These are phyloP conservation scores for Talaromyces funiculosus DNA, from an alignment of 2,329 filamentous ascomycete species.

Conservation along the genomic window DNA sequence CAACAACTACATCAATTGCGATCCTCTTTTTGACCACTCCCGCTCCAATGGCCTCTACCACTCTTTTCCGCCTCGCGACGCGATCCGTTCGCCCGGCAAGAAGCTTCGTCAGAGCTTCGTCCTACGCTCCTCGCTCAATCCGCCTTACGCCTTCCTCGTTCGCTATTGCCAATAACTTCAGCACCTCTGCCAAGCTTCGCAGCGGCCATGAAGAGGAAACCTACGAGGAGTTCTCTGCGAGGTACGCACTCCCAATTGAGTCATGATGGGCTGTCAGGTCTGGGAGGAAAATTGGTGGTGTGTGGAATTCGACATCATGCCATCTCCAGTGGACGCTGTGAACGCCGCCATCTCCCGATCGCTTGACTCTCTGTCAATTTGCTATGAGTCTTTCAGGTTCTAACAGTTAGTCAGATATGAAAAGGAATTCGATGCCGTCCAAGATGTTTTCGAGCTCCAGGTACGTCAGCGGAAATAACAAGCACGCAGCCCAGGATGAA, in stretches of 20 bases:
- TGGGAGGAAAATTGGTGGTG: neutral
- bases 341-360: neutral
- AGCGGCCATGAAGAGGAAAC: constrained; percentile 82
- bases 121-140: constrained; percentile 44
- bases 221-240: constrained; percentile 96
- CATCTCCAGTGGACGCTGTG: neutral
- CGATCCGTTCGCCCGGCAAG: constrained; percentile 54
- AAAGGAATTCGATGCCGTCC: constrained; percentile 96
- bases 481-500: neutral
- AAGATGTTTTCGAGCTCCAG: constrained; percentile 99
- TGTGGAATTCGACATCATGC: constrained; percentile 11
- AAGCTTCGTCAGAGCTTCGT: constrained; percentile 61
- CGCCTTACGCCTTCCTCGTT: constrained; percentile 50
- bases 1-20: constrained; percentile 8
- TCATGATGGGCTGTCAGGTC: neutral
- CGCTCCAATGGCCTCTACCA: constrained; percentile 58
- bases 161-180: constrained; percentile 60
- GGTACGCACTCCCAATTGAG: constrained; percentile 56
- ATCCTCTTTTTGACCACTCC: constrained; percentile 10
- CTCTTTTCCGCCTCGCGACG: constrained; percentile 65
- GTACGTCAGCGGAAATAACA: constrained; percentile 49
- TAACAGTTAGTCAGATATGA: constrained; percentile 64
- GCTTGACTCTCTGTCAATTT: neutral
- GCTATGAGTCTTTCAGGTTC: neutral
- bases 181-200: constrained; percentile 51